Conservation (phyloP, 495 filamentous ascomycete species). For the Hyaloscypha finlandica region DNA sequence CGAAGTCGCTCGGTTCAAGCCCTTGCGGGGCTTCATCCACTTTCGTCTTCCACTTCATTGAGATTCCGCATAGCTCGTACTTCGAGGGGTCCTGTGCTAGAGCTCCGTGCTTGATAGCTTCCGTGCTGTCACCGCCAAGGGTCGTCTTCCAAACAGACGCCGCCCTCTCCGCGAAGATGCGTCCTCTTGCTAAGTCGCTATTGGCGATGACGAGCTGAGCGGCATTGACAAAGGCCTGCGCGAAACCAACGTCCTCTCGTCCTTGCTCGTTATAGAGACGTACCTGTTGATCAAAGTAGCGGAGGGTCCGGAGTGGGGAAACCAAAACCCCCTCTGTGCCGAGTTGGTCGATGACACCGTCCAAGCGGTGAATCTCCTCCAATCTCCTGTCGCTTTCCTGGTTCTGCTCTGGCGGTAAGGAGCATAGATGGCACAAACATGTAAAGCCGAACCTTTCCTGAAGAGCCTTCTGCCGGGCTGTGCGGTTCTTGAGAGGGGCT, state of each 20-base stretch:
- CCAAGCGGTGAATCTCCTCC: conserved; percentile 28
- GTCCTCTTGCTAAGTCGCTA: conserved; percentile 39
- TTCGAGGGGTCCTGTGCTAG: conserved; percentile 28
- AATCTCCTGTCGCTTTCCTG: conserved; percentile 34
- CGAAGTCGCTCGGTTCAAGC: conserved; percentile 32
- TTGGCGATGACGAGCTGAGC: conserved; percentile 38
- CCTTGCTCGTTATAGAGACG: conserved; percentile 27
- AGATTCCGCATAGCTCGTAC: conserved; percentile 24
- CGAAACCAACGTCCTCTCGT: conserved; percentile 27
- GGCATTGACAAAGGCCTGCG: conserved; percentile 33
- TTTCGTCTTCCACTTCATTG: conserved; percentile 33
- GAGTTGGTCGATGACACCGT: conserved; percentile 24
- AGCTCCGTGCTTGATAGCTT: conserved; percentile 11
- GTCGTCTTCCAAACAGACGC: conserved; percentile 21
- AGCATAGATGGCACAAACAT: conserved; percentile 39
- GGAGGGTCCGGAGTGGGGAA: conserved; percentile 23
- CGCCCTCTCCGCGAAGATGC: conserved; percentile 39
- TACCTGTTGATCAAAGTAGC: conserved; percentile 26
- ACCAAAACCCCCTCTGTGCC: conserved; percentile 16
- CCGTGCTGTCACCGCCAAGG: conserved; percentile 26
- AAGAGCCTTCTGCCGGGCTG: conserved; percentile 28
- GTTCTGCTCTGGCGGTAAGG: conserved; percentile 32
- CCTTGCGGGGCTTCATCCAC: conserved; percentile 32
- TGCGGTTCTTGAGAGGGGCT: conserved; percentile 19
- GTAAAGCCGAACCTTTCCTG: conserved; percentile 37